Evolutionary conservation across 2,329 filamentous ascomycete species (phyloP), one percentile per base, ranked within the genome.

Genomic region (Gremmenia infestans): DNA sequence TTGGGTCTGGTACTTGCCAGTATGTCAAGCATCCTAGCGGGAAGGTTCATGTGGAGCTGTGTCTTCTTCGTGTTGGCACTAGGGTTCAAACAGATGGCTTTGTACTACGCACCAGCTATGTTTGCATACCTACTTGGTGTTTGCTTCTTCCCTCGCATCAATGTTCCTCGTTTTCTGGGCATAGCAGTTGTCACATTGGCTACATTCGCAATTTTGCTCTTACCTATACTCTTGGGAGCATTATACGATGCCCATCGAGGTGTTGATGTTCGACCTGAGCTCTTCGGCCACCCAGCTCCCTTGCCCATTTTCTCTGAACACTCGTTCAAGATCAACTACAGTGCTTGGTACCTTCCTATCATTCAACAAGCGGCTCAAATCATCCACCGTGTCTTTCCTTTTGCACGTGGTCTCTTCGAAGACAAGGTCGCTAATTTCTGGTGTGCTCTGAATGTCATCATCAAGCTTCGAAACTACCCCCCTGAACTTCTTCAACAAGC

Each of bases 351-450:
- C 67, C 94, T 90, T 67, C 86, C 90, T 0, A 71, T 89, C 12
- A 68, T 92, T 4, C 83, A 94, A 67, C 91, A 96, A 71, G 67
- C 95, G 37, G 78, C 86, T 0, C 95, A 99, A 72, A 82, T 91
- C 65, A 74, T 97, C 11, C 90, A 97, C 70, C 87, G 94, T n/a
- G 82, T 97, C 55, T 97, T 99, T 67, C 94, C 95, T 0, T 97
- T 99, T 69, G 85, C 92, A 1, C 85, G 94, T n/a, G 94, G 94
- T 3, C 76, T 99, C 6, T 99, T 97, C 67, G 95, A 99, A 74
- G 94, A 97, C 76, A 99, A 99, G 73, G 95, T 99, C 19, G 94
- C 94, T 67, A 99, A 99, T 70, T 88, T 97, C 67, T 99, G 94
- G 94, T 99, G 94, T 70, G 87, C 91, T 4, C 79, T 93, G 54